A percentile compares a stretch with the other conserved stretches of the same genome.
These are phyloP conservation scores for Pyrenopolyporus hunteri DNA, from an alignment of 495 filamentous ascomycete species.

Conservation along the genomic window DNA sequence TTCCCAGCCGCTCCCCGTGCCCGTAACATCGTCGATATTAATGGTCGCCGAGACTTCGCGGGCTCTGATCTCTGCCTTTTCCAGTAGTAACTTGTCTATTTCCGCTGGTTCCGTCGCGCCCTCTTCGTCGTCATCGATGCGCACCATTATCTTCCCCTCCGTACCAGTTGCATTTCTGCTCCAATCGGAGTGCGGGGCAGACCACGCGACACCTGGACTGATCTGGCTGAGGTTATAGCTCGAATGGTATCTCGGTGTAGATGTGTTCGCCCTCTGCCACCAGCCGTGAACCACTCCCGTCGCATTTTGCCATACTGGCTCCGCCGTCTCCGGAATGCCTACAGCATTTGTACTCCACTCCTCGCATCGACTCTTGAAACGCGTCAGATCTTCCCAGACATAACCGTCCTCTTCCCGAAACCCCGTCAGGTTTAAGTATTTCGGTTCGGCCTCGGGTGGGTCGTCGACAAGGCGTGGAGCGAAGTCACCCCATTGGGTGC, in stretches of 20 bases:
- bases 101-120: constrained; percentile 35
- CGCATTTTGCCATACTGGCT: constrained; percentile 75
- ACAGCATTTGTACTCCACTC: constrained; percentile 53
- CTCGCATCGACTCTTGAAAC: constrained; percentile 51
- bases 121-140: constrained; percentile 56
- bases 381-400: constrained; percentile 69
- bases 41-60: constrained; percentile 69
- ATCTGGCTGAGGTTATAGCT: constrained; percentile 57
- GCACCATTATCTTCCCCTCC: constrained; percentile 60
- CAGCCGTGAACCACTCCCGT: constrained; percentile 77
- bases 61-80: constrained; percentile 42
- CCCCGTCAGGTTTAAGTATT: constrained; percentile 79
- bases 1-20: constrained; percentile 72
- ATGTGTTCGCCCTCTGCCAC: constrained; percentile 68
- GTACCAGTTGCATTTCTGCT: constrained; percentile 70
- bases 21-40: constrained; percentile 71
- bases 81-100: constrained; percentile 32
- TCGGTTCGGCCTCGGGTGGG: constrained; percentile 34
- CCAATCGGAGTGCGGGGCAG: constrained; percentile 57
- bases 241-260: constrained; percentile 40
- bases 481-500: constrained; percentile 77
- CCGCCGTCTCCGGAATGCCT: constrained; percentile 44
- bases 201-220: constrained; percentile 50
- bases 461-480: constrained; percentile 51
- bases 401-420: constrained; percentile 74